Percentiles rank a stretch among this genome's conserved stretches.
Conservation (phyloP, 2,329 filamentous ascomycete species). For the Fusarium neocosmosporiellum region DNA sequence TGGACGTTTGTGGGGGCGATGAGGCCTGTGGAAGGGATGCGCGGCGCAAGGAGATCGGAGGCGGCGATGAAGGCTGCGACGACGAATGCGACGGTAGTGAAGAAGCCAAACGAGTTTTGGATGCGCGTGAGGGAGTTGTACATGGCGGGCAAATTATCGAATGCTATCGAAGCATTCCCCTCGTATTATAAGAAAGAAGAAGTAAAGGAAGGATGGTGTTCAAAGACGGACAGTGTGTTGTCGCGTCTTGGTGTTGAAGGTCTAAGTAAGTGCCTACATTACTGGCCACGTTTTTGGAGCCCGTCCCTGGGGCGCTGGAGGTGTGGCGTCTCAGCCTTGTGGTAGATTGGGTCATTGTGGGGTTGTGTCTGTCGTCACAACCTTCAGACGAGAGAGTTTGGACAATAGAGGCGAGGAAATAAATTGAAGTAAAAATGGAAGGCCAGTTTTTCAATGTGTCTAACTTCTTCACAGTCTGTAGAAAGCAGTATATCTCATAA, state of each 20-base stretch:
- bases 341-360: slow-evolving; percentile 40
- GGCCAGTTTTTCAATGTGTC: neutral
- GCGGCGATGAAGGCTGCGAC: slow-evolving; percentile 83
- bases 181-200: slow-evolving; percentile 4
- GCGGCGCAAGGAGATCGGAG: slow-evolving; percentile 78
- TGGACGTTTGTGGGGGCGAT: slow-evolving; percentile 81
- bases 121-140: slow-evolving; percentile 85
- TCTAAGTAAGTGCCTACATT: neutral
- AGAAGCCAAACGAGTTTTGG: slow-evolving; percentile 97
- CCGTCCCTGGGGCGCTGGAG: slow-evolving; percentile 14
- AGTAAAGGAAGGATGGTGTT: neutral
- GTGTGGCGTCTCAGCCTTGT: slow-evolving; percentile 38
- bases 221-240: slow-evolving; percentile 21
- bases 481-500: neutral
- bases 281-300: slow-evolving; percentile 42
- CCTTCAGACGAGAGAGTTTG: neutral
- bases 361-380: neutral
- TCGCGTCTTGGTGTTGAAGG: slow-evolving; percentile 33
- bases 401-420: neutral
- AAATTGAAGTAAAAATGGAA: neutral
- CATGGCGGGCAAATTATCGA: slow-evolving; percentile 67
- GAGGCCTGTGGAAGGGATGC: slow-evolving; percentile 69
- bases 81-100: slow-evolving; percentile 90
- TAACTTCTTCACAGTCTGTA: neutral
- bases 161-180: slow-evolving; percentile 29